Conservation (phyloP, 2,329 filamentous ascomycete genomes). For the Myriangium duriaei region DNA sequence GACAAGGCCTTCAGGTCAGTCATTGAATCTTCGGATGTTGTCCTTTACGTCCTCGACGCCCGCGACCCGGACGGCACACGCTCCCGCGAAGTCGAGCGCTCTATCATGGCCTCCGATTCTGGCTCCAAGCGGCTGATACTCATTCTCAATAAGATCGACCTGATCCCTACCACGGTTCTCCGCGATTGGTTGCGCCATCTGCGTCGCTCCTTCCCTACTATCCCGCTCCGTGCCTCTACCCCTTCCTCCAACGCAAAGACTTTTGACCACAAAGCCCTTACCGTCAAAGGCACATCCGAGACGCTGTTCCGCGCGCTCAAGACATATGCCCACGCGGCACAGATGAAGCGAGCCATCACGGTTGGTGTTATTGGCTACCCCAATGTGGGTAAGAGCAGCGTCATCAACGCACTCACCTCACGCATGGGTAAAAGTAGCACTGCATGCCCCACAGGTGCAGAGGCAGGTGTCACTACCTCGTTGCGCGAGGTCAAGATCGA, state of each 20-base stretch:
- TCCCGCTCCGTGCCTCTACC: conserved; percentile 74
- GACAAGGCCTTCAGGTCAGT: conserved; percentile 96
- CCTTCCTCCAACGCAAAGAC: conserved; percentile 75
- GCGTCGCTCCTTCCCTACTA: conserved; percentile 78
- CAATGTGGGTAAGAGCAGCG: conserved; percentile 91
- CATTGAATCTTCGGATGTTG: conserved; percentile 75
- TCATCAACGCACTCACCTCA: conserved; percentile 83
- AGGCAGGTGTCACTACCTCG: conserved; percentile 82
- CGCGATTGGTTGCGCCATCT: conserved; percentile 76
- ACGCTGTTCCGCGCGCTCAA: conserved; percentile 83
- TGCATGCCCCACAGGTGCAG: conserved; percentile 77
- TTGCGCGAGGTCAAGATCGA: conserved; percentile 87
- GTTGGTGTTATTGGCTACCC: conserved; percentile 93
- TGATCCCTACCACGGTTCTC: conserved; percentile 69
- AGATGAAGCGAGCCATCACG: conserved; percentile 78
- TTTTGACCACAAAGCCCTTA: conserved; percentile 85
- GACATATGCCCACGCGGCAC: conserved; percentile 68
- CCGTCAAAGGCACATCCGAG: conserved; percentile 71
- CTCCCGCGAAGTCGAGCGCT: conserved; percentile 79
- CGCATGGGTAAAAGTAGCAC: conserved; percentile 56
- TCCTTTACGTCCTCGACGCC: conserved; percentile 87
- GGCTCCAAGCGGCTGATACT: conserved; percentile 82
- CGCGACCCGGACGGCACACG: conserved; percentile 83
- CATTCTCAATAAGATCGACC: conserved; percentile 89
- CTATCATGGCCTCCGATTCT: conserved; percentile 67